Evolutionary conservation across 2,329 filamentous ascomycete genomes (phyloP).

Genomic region (Colletotrichum noveboracense): DNA sequence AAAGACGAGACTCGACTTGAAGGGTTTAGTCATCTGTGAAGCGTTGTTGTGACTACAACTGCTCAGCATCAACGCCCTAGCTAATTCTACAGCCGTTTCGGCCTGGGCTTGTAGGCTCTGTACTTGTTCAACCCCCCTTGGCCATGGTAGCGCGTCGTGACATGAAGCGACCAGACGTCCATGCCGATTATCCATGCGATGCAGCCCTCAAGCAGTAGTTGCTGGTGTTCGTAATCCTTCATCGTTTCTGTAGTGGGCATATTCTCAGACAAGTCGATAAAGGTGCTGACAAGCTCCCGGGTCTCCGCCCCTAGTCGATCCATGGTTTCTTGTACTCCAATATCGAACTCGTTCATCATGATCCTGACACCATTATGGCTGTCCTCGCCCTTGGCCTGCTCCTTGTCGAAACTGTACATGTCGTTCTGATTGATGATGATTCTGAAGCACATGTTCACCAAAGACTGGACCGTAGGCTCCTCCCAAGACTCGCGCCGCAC

Average conservation of each 20-base stretch:
- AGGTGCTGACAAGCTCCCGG: background rate
- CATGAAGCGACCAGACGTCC: background rate
- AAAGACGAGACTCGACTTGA: background rate
- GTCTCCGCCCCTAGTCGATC: background rate
- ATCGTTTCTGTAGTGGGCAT: background rate
- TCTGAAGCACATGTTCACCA: background rate
- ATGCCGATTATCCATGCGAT: background rate
- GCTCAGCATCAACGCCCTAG: background rate
- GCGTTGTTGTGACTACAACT: fast-evolving
- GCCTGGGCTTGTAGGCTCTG: background rate
- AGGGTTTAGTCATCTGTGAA: fast-evolving
- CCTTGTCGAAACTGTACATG: background rate
- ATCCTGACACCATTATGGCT: background rate
- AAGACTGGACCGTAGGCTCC: background rate
- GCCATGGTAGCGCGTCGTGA: background rate
- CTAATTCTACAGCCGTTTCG: background rate
- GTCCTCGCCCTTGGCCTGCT: background rate
- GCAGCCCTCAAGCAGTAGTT: background rate
- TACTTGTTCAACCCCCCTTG: background rate
- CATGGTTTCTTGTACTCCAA: background rate
- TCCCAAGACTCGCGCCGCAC: background rate
- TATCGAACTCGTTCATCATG: background rate
- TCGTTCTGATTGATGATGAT: background rate
- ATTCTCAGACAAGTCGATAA: background rate
- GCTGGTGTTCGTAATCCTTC: background rate